Percentiles rank a stretch among this genome's conserved stretches.
Evolutionary conservation across 352 stramenopile species (phyloP).

Genomic region (Phytophthora idaei): DNA sequence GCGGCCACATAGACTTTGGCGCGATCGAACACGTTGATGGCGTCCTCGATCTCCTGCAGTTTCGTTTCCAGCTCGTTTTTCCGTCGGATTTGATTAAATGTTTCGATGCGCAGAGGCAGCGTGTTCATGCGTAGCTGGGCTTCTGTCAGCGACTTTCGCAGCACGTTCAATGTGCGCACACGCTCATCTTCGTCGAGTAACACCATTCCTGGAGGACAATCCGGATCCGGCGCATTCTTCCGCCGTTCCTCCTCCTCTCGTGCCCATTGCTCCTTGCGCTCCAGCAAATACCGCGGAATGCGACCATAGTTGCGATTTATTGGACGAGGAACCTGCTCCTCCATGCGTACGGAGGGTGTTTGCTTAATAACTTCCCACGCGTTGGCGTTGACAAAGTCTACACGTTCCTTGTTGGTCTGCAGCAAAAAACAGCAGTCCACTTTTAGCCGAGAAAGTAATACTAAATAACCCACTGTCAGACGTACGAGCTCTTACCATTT

Average conservation of each 20-base stretch:
- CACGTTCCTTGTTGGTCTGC: constrained; percentile 60
- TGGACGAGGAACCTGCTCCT: constrained; percentile 10
- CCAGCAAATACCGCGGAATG: constrained; percentile 72
- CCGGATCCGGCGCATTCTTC: constrained; percentile 75
- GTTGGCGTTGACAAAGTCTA: constrained; percentile 77
- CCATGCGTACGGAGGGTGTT: constrained; percentile 26
- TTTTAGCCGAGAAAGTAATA: constrained; percentile 1
- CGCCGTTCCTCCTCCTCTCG: constrained; percentile 82
- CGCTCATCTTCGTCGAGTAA: constrained; percentile 84
- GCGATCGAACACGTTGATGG: constrained; percentile 88
- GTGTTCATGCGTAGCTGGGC: constrained; percentile 70
- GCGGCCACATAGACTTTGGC: constrained; percentile 86
- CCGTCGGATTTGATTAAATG: constrained; percentile 72
- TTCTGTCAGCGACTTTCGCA: constrained; percentile 67
- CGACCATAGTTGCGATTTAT: constrained; percentile 55
- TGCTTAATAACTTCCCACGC: constrained; percentile 82
- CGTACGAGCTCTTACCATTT: constrained; percentile 33
- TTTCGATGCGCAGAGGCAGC: constrained; percentile 88
- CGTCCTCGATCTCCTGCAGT: constrained; percentile 89
- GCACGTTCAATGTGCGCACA: constrained; percentile 63
- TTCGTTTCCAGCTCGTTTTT: constrained; percentile 86
- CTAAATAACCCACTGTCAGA: not conserved
- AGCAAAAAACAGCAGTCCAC: not conserved
- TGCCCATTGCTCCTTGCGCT: constrained; percentile 82
- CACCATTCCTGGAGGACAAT: constrained; percentile 88